Evolutionary conservation across 2,329 filamentous ascomycete species (phyloP).

Genomic region (Alternaria dauci): DNA sequence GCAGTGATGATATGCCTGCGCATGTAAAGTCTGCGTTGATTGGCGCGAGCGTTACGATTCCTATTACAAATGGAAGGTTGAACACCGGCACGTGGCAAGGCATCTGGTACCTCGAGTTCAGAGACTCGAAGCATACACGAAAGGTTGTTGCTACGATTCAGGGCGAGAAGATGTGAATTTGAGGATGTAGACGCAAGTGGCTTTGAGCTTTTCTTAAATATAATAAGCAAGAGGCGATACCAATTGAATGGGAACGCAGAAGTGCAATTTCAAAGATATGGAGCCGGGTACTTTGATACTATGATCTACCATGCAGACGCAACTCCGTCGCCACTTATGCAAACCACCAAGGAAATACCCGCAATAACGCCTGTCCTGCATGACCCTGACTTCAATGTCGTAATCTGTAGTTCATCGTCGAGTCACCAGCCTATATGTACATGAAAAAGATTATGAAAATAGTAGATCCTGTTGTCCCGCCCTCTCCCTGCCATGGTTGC

Average conservation of each 20-base stretch:
- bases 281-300: background rate
- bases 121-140: slow-evolving; percentile 76
- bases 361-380: background rate
- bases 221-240: background rate
- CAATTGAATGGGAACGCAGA: background rate
- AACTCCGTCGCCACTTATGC: background rate
- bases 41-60: slow-evolving; percentile 88
- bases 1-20: slow-evolving; percentile 91
- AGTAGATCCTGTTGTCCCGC: background rate
- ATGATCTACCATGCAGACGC: background rate
- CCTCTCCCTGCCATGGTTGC: background rate
- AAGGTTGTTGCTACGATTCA: slow-evolving; percentile 93
- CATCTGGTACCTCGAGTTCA: slow-evolving; percentile 95
- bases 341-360: background rate
- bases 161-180: slow-evolving; percentile 70
- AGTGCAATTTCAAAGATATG: background rate
- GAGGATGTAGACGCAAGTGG: background rate
- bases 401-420: background rate
- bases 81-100: slow-evolving; percentile 81
- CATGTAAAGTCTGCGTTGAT: slow-evolving; percentile 93
- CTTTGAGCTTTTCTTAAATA: background rate
- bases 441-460: background rate
- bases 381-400: background rate
- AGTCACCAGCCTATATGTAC: background rate
- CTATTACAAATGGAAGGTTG: slow-evolving; percentile 85